A percentile compares a stretch with the other conserved stretches of the same genome.
These are phyloP conservation scores for Suhomyces kilbournensis DNA, from an alignment of 805 yeast species.

Conservation along the genomic window DNA sequence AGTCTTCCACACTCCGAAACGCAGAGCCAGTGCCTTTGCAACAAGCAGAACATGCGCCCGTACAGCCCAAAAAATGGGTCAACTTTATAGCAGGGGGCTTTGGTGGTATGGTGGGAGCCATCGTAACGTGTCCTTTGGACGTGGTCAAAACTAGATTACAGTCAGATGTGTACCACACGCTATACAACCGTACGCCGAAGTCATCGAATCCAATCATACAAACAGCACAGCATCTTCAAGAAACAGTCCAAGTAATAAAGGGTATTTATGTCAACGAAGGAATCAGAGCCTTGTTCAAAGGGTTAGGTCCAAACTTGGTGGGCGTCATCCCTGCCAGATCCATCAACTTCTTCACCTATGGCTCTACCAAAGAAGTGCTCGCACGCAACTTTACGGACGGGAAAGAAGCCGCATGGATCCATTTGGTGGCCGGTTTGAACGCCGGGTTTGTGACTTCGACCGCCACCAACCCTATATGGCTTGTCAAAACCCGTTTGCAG, in stretches of 20 bases:
- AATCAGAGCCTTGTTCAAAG: conserved; percentile 80
- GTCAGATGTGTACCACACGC: conserved; percentile 70
- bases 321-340: conserved; percentile 99
- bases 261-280: conserved; percentile 78
- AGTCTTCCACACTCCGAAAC: conserved; percentile 51
- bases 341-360: conserved; percentile 93
- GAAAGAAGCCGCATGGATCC: conserved; percentile 79
- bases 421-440: conserved; percentile 76
- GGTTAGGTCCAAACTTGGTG: conserved; percentile 92
- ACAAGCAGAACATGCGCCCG: neutral
- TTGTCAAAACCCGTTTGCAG: conserved; percentile 90
- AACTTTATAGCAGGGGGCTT: conserved; percentile 89
- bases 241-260: conserved; percentile 70
- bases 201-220: conserved; percentile 37
- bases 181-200: conserved; percentile 49
- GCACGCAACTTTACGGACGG: conserved; percentile 66
- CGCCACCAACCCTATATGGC: conserved; percentile 97
- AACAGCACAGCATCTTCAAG: conserved; percentile 70
- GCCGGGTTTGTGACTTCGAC: conserved; percentile 96
- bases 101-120: conserved; percentile 98
- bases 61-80: conserved; percentile 46
- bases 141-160: conserved; percentile 94
- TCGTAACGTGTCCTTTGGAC: conserved; percentile 91
- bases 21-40: conserved; percentile 25
- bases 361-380: conserved; percentile 82